phyloP scores from a whole-genome alignment of 805 yeast species.

The Cyberlindnera nakhonratchasimensis region DNA sequence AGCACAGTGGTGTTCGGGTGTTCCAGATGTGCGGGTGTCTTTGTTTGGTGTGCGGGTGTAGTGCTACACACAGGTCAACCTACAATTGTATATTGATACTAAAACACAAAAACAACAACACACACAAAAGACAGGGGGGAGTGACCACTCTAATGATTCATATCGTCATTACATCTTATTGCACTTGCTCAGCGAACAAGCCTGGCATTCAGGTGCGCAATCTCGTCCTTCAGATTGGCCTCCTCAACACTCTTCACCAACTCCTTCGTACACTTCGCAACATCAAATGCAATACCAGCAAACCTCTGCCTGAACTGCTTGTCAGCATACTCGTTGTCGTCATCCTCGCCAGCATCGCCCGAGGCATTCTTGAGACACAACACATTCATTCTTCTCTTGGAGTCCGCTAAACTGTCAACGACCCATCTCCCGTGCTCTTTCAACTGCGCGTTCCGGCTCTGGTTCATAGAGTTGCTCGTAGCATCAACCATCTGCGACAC shows the following conservation, averaged over 20 bases:
- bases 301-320: constrained; percentile 87
- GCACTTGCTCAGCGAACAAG: constrained; percentile 19
- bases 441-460: constrained; percentile 77
- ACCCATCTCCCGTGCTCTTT: constrained; percentile 93
- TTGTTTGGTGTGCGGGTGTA: too few species aligned
- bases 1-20: not conserved
- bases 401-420: constrained; percentile 79
- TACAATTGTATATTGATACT: too few species aligned
- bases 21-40: not conserved
- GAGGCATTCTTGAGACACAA: constrained; percentile 49
- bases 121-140: too few species aligned
- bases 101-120: too few species aligned
- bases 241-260: constrained; percentile 95
- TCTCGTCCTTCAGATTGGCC: constrained; percentile 83
- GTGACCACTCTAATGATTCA: too few species aligned
- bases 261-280: constrained; percentile 94
- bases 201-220: constrained; percentile 73
- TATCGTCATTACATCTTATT: too few species aligned
- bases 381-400: constrained; percentile 75
- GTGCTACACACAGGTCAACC: not conserved
- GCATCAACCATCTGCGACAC: constrained; percentile 88
- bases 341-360: constrained; percentile 33
- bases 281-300: constrained; percentile 94
- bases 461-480: constrained; percentile 82
- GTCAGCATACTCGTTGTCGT: constrained; percentile 70